Percentiles rank a stretch among this genome's conserved stretches.
Conservation (phyloP, 2,329 filamentous ascomycete species). For the Penicillium sp. region DNA sequence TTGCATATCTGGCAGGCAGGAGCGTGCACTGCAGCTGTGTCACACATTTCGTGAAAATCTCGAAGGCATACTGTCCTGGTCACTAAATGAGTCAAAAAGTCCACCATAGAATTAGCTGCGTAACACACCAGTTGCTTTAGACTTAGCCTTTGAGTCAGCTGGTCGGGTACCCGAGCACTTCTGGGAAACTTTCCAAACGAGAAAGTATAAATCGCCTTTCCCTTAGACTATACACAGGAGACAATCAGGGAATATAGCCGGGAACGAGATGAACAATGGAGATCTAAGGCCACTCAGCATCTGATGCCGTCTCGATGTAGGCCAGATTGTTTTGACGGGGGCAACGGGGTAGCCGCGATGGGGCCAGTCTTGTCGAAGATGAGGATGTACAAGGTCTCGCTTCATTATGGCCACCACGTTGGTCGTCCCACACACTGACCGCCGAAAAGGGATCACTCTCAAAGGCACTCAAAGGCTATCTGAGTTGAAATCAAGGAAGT, state of each 20-base stretch:
- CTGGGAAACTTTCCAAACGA: neutral
- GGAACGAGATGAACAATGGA: constrained; percentile 30
- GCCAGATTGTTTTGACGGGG: constrained; percentile 33
- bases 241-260: constrained; percentile 31
- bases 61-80: neutral
- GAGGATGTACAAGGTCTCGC: constrained; percentile 36
- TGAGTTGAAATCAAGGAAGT: constrained; percentile 21
- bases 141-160: neutral
- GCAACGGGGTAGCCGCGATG: constrained; percentile 31
- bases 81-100: neutral
- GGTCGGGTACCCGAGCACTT: neutral
- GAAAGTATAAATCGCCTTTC: constrained; percentile 27
- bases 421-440: constrained; percentile 36
- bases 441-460: constrained; percentile 44
- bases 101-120: neutral
- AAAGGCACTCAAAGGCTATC: too few relatives aligned
- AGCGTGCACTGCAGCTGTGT: neutral
- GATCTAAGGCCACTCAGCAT: constrained; percentile 29
- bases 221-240: constrained; percentile 31
- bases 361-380: constrained; percentile 39
- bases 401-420: constrained; percentile 37
- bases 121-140: neutral
- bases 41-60: neutral
- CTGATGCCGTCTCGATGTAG: constrained; percentile 33
- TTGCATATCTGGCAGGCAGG: neutral